phyloP scores from a whole-genome alignment of 2,329 filamentous ascomycete species.

The Epichloe uncinata region DNA sequence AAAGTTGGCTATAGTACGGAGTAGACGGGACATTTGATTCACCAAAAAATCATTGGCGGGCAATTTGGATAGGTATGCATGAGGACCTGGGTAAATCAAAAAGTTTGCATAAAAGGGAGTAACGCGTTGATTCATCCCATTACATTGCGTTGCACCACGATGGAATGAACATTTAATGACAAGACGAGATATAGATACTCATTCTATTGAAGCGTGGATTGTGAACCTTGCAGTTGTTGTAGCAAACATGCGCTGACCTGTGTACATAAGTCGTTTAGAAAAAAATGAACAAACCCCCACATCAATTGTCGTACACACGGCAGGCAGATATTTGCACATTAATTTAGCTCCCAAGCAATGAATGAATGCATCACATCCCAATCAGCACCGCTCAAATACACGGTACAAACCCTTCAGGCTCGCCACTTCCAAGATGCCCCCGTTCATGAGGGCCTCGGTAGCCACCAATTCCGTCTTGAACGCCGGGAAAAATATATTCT shows the following conservation, averaged over 20 bases:
- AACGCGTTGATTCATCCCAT: too few relatives aligned
- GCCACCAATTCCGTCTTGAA: conserved; percentile 74
- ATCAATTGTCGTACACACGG: background rate
- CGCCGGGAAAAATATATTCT: conserved; percentile 81
- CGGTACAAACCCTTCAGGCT: conserved; percentile 86
- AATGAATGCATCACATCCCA: background rate
- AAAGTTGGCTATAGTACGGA: background rate
- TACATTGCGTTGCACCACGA: too few relatives aligned
- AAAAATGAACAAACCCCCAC: background rate
- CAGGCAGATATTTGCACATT: background rate
- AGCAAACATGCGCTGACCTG: too few relatives aligned
- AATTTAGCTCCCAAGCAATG: background rate
- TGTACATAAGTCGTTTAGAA: background rate
- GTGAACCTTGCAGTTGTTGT: too few relatives aligned
- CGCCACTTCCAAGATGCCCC: conserved; percentile 69
- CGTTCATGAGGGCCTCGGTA: conserved; percentile 62
- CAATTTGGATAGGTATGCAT: background rate
- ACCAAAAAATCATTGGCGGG: background rate
- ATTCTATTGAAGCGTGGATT: background rate
- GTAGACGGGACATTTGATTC: background rate
- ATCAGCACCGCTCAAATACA: conserved; percentile 85
- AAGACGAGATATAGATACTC: background rate
- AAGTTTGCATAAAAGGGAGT: background rate
- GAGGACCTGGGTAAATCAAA: background rate
- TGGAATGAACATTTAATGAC: too few relatives aligned